Percentiles rank a stretch among this genome's conserved stretches.
These are phyloP conservation scores for Punctularia strigosozonata DNA, from an alignment of 768 basidiomycete species.

Conservation along the genomic window DNA sequence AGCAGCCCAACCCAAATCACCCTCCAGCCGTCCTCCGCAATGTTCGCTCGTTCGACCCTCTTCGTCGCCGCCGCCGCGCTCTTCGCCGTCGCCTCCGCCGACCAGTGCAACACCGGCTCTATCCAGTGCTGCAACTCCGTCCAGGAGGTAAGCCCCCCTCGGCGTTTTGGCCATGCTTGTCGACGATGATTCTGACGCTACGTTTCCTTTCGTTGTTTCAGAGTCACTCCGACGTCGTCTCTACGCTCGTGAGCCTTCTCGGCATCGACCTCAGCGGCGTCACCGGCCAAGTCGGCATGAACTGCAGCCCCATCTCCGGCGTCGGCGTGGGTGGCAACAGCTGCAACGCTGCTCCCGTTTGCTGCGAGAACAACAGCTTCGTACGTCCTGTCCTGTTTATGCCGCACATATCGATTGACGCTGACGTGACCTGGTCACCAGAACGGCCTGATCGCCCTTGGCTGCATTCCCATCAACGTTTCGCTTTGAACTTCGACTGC, in stretches of 20 bases:
- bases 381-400: too few species aligned
- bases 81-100: background rate
- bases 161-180: slow-evolving; percentile 7
- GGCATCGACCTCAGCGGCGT: slow-evolving; percentile 12
- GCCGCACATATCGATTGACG: too few species aligned
- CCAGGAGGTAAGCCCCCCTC: background rate
- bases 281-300: slow-evolving; percentile 14
- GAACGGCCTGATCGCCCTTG: slow-evolving; percentile 18
- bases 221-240: too few species aligned
- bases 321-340: slow-evolving; percentile 5
- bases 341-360: background rate
- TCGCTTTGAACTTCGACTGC: too few species aligned
- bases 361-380: slow-evolving; percentile 3
- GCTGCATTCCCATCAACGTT: slow-evolving; percentile 20
- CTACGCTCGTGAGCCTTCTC: too few species aligned
- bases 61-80: background rate
- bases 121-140: background rate
- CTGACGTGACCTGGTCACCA: too few species aligned
- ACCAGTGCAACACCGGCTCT: slow-evolving; percentile 1
- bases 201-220: too few species aligned
- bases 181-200: too few species aligned
- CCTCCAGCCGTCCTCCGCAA: too few species aligned
- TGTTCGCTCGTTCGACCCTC: background rate
- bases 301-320: slow-evolving; percentile 20
- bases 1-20: too few species aligned